Conservation (phyloP, 73 alveolate genomes). For the Blepharisma japonicum region DNA sequence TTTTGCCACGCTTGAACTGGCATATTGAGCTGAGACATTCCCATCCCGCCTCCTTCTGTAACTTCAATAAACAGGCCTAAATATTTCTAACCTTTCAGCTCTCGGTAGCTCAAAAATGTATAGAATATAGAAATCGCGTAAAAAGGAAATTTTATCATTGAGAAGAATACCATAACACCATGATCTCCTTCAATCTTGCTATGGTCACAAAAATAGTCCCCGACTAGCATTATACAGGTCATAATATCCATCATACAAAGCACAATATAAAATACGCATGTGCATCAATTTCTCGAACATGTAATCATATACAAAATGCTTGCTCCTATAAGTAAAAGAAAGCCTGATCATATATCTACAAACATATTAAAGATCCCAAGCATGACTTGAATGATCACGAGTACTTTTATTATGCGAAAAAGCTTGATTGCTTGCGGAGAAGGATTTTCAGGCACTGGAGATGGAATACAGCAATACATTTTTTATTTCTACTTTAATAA, state of each 20-base stretch:
- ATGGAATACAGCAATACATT: neutral
- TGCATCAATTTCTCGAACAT: slow-evolving; percentile 5
- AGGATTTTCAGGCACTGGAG: neutral
- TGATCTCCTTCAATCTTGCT: neutral
- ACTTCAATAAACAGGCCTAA: too few species aligned
- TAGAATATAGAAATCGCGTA: neutral
- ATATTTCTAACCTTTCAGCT: neutral
- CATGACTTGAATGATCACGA: neutral
- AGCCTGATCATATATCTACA: neutral
- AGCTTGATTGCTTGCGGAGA: neutral
- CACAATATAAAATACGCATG: slow-evolving; percentile 7
- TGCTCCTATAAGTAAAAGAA: slow-evolving; percentile 7
- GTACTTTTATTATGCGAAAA: neutral
- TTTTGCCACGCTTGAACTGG: too few species aligned
- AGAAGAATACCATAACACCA: neutral
- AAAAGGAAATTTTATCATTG: slow-evolving; percentile 1
- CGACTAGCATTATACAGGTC: neutral
- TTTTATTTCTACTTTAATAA: neutral
- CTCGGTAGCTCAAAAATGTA: neutral
- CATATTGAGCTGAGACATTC: too few species aligned
- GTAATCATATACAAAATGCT: neutral
- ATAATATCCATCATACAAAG: neutral
- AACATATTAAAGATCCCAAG: slow-evolving; percentile 8
- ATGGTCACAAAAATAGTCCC: neutral
- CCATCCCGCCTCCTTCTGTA: too few species aligned